Base-by-base conservation (phyloP, 805 yeast genomes). In the Saturnispora mendoncae region DNA sequence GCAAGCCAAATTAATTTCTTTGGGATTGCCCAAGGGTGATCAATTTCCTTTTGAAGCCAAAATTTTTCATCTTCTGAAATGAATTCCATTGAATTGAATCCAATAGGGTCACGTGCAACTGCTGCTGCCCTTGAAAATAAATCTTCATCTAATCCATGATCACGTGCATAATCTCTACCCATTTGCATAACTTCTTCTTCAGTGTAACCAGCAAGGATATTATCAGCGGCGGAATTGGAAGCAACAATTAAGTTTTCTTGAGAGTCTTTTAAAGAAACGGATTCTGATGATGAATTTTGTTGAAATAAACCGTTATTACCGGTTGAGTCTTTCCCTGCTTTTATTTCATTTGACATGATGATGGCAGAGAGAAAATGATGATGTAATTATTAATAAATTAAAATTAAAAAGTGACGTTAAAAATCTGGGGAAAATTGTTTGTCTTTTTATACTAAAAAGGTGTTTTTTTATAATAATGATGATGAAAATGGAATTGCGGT, bases 51-150 rank as follows among this genome's bases (percentile, higher is more conserved):
- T 48, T 71, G 57, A 27, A 78, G 62, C 0, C 66, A 69, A 20
- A 60, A 51, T 49, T 76, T 76, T 51, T 80, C 84, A 2, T 71
- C 76, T 46, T 73, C 79, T 3, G 64, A 35, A 31, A 80, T 55
- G 48, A 75, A 72, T 1, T 57, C 55, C 84, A 78, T 76, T 24
- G 75, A 65, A 53, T 74, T 74, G 60, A 66, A 80, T 3, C 66
- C 72, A n/a, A 48, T 51, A 4, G 85, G 85, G 32, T 64, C 57
- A 55, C 85, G 65, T 3, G 87, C 84, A 36, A 80, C 58, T 5
- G 82, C 83, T 1, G 85, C 87, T 17, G 74, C 86, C 35, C 66
- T 66, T 12, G 75, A 78, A 56, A 80, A 78, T 36, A 79, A 61
- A 18, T 75, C 83, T 3, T 66, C 66, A 47, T 76, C 81, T 52